Evolutionary conservation across 345 rosid genomes (phyloP), one percentile per base, ranked within the genome.

Genomic region (Moricandia arvensis): DNA sequence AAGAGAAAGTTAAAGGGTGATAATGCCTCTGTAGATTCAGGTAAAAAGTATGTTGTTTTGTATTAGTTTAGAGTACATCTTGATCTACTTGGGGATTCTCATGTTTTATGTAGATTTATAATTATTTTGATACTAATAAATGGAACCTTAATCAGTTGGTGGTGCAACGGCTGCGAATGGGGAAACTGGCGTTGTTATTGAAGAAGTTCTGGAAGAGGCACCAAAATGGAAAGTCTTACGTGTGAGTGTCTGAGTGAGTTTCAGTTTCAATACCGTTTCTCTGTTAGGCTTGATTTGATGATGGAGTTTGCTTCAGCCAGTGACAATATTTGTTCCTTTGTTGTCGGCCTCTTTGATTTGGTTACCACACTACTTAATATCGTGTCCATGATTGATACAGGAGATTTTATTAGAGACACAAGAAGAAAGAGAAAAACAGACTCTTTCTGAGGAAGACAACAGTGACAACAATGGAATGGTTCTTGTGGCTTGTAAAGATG

Each of bases 211-310:
- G 77, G 98, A 95, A 80, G 96, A 88, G 81, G 85, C 99, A 63
- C 98, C 99, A 9, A 90, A 95, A 84, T 95, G 99, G 97, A 95
- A 90, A 84, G 96, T 92, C 80, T 91, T 95, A 85, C 91, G 93
- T 80, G 99, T 92, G 97, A 89, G 99, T 91, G 80, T 57, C 75
- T 76, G 88, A 86, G 90, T 85, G 89, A 89, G 87, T 86, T 80
- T 77, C 84, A 77, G 70, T 83, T 74, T 87, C 77, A 80, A 64
- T 71, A 76, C 75, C 58, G 26, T 54, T 57, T 77, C 17, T 64
- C 21, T 61, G 58, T 72, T 73, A 59, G 1, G 6, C 35, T n/a
- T 31, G 63, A 64, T 71, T 66, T 59, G 54, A 18, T 75, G 70
- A 29, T 33, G 18, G 57, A 11, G n/a, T n/a, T n/a, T n/a, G n/a